Percentiles rank a stretch among this genome's conserved stretches.
These are phyloP conservation scores for Camelina neglecta DNA, from an alignment of 345 rosid species.

Conservation along the genomic window DNA sequence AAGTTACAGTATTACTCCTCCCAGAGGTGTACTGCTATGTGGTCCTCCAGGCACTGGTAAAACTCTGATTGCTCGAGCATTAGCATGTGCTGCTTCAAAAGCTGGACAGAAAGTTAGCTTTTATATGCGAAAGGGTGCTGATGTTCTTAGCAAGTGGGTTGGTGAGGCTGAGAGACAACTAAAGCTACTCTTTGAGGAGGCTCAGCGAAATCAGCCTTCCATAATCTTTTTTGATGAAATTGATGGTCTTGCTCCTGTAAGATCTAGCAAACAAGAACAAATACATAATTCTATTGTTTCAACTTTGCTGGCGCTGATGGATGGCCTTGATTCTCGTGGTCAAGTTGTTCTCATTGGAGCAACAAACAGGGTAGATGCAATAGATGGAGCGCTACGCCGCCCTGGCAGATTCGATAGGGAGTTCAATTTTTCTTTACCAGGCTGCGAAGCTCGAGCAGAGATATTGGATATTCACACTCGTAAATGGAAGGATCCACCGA, in stretches of 20 bases:
- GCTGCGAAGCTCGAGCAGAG: constrained; percentile 96
- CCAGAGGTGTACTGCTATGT: constrained; percentile 96
- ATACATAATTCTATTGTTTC: constrained; percentile 99
- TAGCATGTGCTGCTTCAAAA: constrained; percentile 99
- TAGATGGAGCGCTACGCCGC: constrained; percentile 98
- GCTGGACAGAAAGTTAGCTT: constrained; percentile 99
- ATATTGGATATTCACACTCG: constrained; percentile 97
- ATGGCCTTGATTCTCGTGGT: constrained; percentile 99
- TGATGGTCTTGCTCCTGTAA: constrained; percentile 99
- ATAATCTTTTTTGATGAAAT: constrained; percentile 99
- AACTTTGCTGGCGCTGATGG: constrained; percentile 98
- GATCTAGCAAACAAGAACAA: constrained; percentile 99
- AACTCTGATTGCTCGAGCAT: constrained; percentile 97
- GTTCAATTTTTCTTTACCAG: constrained; percentile 97
- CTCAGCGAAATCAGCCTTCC: constrained; percentile 98
- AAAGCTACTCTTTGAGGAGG: constrained; percentile 97
- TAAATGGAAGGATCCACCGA: constrained; percentile 95
- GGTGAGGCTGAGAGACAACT: constrained; percentile 99
- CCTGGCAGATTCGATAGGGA: constrained; percentile 99
- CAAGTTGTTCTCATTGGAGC: constrained; percentile 99
- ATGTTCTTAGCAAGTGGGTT: constrained; percentile 99
- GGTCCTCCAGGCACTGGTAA: constrained; percentile 99
- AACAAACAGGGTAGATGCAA: constrained; percentile 99
- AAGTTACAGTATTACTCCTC: constrained; percentile 94
- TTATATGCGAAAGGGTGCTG: constrained; percentile 99